Evolutionary conservation across 768 basidiomycete species (phyloP).

Genomic region (Candolleomyces eurysporus): DNA sequence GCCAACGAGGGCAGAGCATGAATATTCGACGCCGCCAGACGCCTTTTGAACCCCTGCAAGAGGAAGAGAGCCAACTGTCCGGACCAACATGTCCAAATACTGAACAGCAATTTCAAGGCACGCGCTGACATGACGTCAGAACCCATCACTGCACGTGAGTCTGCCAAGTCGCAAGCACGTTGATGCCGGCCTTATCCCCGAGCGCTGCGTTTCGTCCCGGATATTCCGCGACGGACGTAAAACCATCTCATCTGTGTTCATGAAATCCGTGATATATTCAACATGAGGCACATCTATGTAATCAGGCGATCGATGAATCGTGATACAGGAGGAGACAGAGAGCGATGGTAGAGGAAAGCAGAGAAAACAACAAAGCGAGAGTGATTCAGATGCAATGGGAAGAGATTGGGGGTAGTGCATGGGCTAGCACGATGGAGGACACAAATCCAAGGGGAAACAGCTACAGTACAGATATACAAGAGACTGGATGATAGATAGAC

Average conservation of each 20-base stretch:
- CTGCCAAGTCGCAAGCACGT: too few relatives aligned
- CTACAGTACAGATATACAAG: slow-evolving; percentile 4
- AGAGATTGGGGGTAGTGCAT: background rate
- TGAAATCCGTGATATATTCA: too few relatives aligned
- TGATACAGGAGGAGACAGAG: background rate
- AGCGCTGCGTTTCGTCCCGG: too few relatives aligned
- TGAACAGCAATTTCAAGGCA: too few relatives aligned
- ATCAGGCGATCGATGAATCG: background rate
- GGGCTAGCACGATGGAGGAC: background rate
- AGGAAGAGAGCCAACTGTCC: too few relatives aligned
- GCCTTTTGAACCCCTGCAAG: background rate
- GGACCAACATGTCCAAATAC: too few relatives aligned
- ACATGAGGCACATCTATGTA: too few relatives aligned
- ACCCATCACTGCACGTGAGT: too few relatives aligned
- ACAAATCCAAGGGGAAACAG: background rate
- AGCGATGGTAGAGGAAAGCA: background rate
- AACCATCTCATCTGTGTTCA: too few relatives aligned
- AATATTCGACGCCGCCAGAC: background rate
- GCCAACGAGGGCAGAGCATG: background rate
- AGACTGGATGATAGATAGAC: background rate
- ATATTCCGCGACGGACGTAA: too few relatives aligned
- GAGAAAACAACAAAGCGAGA: slow-evolving; percentile 4
- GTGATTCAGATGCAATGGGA: background rate
- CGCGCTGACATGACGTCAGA: too few relatives aligned
- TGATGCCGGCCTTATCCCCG: too few relatives aligned